Percentiles rank a stretch among this genome's conserved stretches.
phyloP scores from a whole-genome alignment of 306 rosid species.

The Vigna unguiculata region DNA sequence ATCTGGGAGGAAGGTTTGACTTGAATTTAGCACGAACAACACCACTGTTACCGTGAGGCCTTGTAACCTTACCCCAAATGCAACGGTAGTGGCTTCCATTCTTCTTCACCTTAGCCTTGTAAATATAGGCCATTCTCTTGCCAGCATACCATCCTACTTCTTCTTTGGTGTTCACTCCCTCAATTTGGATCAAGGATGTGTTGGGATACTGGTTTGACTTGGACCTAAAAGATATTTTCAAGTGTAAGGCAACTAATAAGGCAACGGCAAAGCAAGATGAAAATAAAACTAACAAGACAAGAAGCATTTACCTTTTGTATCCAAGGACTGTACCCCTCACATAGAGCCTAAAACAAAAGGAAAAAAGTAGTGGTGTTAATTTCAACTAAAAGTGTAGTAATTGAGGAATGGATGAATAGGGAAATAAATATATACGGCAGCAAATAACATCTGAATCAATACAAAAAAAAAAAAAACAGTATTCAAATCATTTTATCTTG shows the following conservation, averaged over 20 bases:
- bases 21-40: conserved; percentile 91
- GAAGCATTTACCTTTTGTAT: conserved; percentile 75
- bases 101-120: conserved; percentile 92
- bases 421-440: not conserved
- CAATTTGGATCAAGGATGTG: conserved; percentile 82
- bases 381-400: not conserved
- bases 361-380: not conserved
- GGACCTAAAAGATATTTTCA: conserved; percentile 56
- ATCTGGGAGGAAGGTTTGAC: conserved; percentile 89
- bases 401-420: not conserved
- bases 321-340: conserved; percentile 89
- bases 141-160: conserved; percentile 92
- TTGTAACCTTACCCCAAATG: conserved; percentile 89
- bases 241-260: not conserved
- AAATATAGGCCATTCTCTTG: conserved; percentile 85
- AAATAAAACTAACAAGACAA: not conserved
- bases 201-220: conserved; percentile 94
- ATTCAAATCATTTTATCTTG: not conserved
- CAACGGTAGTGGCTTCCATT: conserved; percentile 87
- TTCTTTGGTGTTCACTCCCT: conserved; percentile 95
- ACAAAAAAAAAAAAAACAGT: not conserved
- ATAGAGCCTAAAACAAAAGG: conserved; percentile 64
- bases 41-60: conserved; percentile 96
- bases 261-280: not conserved
- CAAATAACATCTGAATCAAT: not conserved